A percentile compares a stretch with the other conserved stretches of the same genome.
Conservation (phyloP, 2,329 filamentous ascomycete genomes). For the Pseudocercospora fijiensis region DNA sequence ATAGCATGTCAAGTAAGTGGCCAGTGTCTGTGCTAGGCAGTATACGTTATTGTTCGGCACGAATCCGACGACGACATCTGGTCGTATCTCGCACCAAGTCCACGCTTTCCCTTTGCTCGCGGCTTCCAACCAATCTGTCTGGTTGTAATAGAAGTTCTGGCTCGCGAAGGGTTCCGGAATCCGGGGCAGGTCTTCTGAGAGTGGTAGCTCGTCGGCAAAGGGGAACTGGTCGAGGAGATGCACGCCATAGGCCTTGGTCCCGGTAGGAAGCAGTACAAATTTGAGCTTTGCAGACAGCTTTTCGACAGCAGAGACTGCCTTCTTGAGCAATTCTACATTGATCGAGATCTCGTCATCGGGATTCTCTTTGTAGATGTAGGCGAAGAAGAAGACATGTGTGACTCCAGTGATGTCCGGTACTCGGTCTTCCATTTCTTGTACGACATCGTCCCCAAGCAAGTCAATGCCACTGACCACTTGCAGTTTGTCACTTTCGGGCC, state of each 20-base stretch:
- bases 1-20: constrained; percentile 39
- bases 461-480: constrained; percentile 47
- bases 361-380: constrained; percentile 38
- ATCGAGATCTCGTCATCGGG: constrained; percentile 41
- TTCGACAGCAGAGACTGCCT: constrained; percentile 41
- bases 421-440: constrained; percentile 39
- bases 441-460: constrained; percentile 42
- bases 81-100: constrained; percentile 42
- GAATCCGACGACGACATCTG: constrained; percentile 43
- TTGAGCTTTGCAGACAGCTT: constrained; percentile 39
- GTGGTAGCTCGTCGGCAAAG: constrained; percentile 37
- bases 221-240: constrained; percentile 45
- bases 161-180: constrained; percentile 35
- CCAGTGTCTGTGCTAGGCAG: constrained; percentile 38
- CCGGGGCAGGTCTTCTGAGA: constrained; percentile 37
- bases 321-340: constrained; percentile 45
- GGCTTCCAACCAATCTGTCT: constrained; percentile 39
- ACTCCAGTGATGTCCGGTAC: constrained; percentile 41
- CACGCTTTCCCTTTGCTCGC: constrained; percentile 37
- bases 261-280: constrained; percentile 42
- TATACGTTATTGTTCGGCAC: constrained; percentile 43
- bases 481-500: constrained; percentile 43
- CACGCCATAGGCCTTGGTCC: constrained; percentile 44
- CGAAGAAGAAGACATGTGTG: constrained; percentile 48
- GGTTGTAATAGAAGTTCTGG: constrained; percentile 41